Evolutionary conservation across 2,329 filamentous ascomycete genomes (phyloP), one percentile per base, ranked within the genome.

Genomic region (Diaporthe longicolla): DNA sequence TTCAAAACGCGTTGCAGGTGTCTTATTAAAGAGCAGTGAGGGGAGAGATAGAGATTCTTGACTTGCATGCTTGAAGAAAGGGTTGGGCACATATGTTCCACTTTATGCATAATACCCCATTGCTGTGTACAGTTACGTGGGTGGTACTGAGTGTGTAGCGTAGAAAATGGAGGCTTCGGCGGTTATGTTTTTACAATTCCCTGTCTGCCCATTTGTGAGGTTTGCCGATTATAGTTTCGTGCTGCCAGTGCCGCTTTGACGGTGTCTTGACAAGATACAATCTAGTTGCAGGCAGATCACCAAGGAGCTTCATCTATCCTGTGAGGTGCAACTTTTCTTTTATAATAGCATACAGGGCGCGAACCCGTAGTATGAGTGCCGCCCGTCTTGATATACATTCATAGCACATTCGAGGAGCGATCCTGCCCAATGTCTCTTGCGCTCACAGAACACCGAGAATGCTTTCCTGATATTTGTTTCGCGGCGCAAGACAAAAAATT

Each of bases 91-190:
- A 48, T 70, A 63, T 61, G 24, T 52, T 52, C 45, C 43, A 13
- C 57, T 50, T 63, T 71, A 71, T 63, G 57, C 61, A 71, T 63
- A 71, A 71, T 71, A 71, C 69, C 69, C 63, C 32, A 50, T 70
- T 71, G 69, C 69, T 71, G 63, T 54, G 50, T 68, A 35, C 57
- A 71, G 58, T 50, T 63, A 54, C 55, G 57, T 54, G 26, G 69
- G 57, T 71, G 58, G 69, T 57, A 71, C 37, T 29, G 43, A 32
- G 57, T 54, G 45, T 45, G 58, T 63, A 71, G 45, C 63, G 52
- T 43, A 63, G 69, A 71, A 55, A 71, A 54, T 54, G 15, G 45
- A 45, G 26, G 26, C 10, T 21, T 43, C 37, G 24, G 29, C 43
- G 48, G 13, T 21, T 61, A 7, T 19, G 7, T 48, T n/a, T 40